Evolutionary conservation across 768 basidiomycete genomes (phyloP), one percentile per base, ranked within the genome.

Genomic region (Leccinum rimulosum): DNA sequence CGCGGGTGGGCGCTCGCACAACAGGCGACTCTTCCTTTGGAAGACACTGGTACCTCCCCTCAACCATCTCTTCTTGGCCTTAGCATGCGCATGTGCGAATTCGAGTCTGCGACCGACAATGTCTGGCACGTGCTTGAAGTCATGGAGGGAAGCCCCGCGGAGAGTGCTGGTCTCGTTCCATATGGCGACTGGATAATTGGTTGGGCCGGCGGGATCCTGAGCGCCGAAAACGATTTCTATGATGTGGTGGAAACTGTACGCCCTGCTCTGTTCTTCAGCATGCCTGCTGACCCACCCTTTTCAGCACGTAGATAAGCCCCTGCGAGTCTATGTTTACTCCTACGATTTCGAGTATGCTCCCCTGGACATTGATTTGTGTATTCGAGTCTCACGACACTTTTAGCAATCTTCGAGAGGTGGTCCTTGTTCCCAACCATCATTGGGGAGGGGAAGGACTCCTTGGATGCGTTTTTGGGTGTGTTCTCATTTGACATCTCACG

Each of bases 101-200:
- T 96, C 4, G 88, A 92, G 66, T 80, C 84, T 53, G 90, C 96
- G 15, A 78, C 92, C 19, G 94, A 98, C 68, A 93, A 90, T 62
- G 95, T 99, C 6, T 99, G 97, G 95, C 97, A 98, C 74, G 94
- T 99, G 43, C 80, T 99, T 50, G 97, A 99, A 69, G 94, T 99
- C 14, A 76, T 96, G 43, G 96, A 99, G 73, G 96, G 94, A 22
- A 92, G 89, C 62, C 97, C 97, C 6, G 97, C 96, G 9, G 95
- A 98, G 77, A 92, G 89, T 67, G 94, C 95, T 6, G 96, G 95
- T 3, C 84, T 98, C 11, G 97, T 99, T 19, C 96, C 96, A 1
- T 95, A 92, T 77, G 81, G 83, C 31, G 84, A 86, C 72, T 87
- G 84, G 77, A 84, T 86, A 64, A 78, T 88, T 68, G 96, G 96